Conservation (phyloP, 495 filamentous ascomycete genomes). For the Xylona heveae region DNA sequence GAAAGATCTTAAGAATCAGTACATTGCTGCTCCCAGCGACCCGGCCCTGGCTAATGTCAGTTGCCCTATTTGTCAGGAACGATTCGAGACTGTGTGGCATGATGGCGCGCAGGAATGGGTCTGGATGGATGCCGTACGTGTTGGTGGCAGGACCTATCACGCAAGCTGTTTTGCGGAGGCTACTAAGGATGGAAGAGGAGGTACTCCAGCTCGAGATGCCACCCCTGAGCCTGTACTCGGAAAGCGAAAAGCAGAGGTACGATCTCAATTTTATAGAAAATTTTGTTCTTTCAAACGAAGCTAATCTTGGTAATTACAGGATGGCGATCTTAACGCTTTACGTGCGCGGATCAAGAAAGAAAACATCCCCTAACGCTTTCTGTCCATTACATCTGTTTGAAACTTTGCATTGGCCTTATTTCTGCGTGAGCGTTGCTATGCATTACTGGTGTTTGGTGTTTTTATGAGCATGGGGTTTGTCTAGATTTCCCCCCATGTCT, state of each 20-base stretch:
- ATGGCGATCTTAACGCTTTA: too few species aligned
- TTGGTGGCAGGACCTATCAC: slow-evolving; percentile 69
- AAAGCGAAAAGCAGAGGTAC: slow-evolving; percentile 58
- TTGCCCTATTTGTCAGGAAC: slow-evolving; percentile 90
- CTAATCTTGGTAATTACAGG: too few species aligned
- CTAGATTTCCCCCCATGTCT: too few species aligned
- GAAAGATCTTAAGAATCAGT: slow-evolving; percentile 44
- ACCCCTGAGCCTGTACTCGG: slow-evolving; percentile 45
- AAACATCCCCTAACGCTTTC: too few species aligned
- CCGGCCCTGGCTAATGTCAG: slow-evolving; percentile 42
- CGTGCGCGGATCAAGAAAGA: too few species aligned
- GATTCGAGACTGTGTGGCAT: slow-evolving; percentile 72
- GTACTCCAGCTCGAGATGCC: slow-evolving; percentile 22
- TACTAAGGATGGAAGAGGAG: slow-evolving; percentile 34
- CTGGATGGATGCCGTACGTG: slow-evolving; percentile 73
- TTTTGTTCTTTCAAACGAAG: not conserved
- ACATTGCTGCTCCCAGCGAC: slow-evolving; percentile 66
- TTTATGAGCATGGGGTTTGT: too few species aligned
- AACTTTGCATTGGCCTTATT: too few species aligned
- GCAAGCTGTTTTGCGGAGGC: slow-evolving; percentile 77
- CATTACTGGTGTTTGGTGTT: not conserved
- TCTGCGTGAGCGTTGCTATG: too few species aligned
- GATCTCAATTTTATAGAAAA: slow-evolving; percentile 8
- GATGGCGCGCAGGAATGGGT: slow-evolving; percentile 91
- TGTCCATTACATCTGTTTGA: too few species aligned